These are phyloP conservation scores for Amaranthus hypochondriacus DNA, from an alignment of 148 eudicot species.

Conservation along the genomic window DNA sequence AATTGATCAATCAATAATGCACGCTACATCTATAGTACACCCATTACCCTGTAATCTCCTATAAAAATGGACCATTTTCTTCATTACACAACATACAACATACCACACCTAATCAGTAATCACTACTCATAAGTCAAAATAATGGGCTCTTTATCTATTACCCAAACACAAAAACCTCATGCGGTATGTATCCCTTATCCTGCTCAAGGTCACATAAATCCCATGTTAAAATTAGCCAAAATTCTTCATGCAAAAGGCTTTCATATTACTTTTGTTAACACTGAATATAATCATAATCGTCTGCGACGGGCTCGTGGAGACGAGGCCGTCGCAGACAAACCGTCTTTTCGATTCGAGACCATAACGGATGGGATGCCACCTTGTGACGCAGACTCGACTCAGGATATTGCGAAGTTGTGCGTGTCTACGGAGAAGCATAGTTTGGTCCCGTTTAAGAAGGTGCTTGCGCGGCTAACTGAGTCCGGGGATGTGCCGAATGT, in stretches of 20 bases:
- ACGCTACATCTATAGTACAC: no score
- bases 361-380: conserved; percentile 33
- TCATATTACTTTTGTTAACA: conserved; percentile 38
- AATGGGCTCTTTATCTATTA: conserved; percentile 12
- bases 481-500: conserved; percentile 22
- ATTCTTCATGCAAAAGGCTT: conserved; percentile 29
- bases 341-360: conserved; percentile 28
- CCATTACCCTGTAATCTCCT: neutral
- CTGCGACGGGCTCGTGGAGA: conserved; percentile 19
- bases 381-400: conserved; percentile 28
- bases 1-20: no score
- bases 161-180: conserved; percentile 7
- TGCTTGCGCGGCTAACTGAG: conserved; percentile 16
- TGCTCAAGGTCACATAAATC: conserved; percentile 27
- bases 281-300: conserved; percentile 29
- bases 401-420: conserved; percentile 28
- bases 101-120: neutral
- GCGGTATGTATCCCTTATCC: conserved; percentile 27
- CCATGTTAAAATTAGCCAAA: conserved; percentile 26
- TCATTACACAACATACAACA: neutral
- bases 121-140: neutral
- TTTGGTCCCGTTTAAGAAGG: conserved; percentile 24
- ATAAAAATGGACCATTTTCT: neutral
- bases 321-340: conserved; percentile 8
- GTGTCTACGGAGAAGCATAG: conserved; percentile 10